Conservation (phyloP, 1,139 yeast species). For the Arxiozyma bovina region DNA sequence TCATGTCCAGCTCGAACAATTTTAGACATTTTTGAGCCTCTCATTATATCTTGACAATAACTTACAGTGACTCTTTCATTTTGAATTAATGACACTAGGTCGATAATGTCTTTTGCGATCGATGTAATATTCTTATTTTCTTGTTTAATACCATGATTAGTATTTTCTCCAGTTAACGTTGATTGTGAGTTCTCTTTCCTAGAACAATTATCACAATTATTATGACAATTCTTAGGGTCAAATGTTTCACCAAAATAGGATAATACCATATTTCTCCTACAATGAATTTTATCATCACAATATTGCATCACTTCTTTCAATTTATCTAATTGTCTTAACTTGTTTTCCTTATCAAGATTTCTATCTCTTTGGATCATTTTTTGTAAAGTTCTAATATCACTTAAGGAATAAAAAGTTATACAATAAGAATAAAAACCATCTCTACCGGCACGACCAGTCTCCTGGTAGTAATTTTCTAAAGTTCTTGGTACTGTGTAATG, state of each 20-base stretch:
- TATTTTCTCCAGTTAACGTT: constrained; percentile 37
- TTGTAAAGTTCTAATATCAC: constrained; percentile 67
- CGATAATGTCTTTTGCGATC: constrained; percentile 52
- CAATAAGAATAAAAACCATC: constrained; percentile 81
- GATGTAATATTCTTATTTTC: constrained; percentile 58
- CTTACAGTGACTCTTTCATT: constrained; percentile 59
- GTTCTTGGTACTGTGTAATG: constrained; percentile 87
- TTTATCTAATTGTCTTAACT: constrained; percentile 68
- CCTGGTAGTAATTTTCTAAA: constrained; percentile 93
- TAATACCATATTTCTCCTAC: constrained; percentile 79
- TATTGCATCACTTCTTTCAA: constrained; percentile 79
- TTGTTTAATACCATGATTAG: constrained; percentile 12
- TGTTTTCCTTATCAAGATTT: constrained; percentile 52
- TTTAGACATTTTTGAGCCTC: constrained; percentile 61
- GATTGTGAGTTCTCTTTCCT: constrained; percentile 11
- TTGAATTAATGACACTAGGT: constrained; percentile 50
- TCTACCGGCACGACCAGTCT: constrained; percentile 96
- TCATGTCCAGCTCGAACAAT: constrained; percentile 58
- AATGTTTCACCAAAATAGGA: constrained; percentile 84
- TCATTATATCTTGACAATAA: constrained; percentile 74
- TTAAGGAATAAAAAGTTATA: constrained; percentile 67
- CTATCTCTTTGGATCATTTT: constrained; percentile 70
- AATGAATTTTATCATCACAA: constrained; percentile 83
- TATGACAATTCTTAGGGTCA: constrained; percentile 53
- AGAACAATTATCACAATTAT: constrained; percentile 78